Base-by-base conservation (phyloP, 225 moss, liverwort and hornwort species). In the Pleurozium schreberi region DNA sequence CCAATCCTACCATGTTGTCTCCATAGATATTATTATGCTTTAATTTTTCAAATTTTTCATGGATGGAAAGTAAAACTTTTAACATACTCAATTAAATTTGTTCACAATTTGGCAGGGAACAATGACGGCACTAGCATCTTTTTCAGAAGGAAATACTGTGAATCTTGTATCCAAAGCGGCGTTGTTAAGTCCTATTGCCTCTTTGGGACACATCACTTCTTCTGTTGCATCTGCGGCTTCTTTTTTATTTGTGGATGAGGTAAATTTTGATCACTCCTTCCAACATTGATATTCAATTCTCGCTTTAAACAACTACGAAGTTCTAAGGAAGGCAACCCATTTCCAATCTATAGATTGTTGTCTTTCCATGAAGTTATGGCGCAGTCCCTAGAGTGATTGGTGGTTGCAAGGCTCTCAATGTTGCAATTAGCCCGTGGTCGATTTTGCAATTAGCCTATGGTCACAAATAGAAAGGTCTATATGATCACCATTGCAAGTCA, bases 81-180 rank as follows among this genome's bases (percentile, higher is more conserved):
- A 31, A 30, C 17, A 8, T 58, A 9, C 38, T 77, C 58, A 67
- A 30, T 30, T 30, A 62, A 52, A 66, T 67, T 53, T 68, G 30
- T 38, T 18, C 31, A n/a, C 67, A 64, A 67, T 84, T 65, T 77
- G 79, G 60, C 91, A 95, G 95, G 95, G 93, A 82, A 88, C 95
- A 38, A 95, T 93, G 93, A 94, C 93, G 21, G 93, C 93, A 36
- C 90, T 95, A 11, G 95, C 95, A 15, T 82, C 91, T 11, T 92
- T 95, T 86, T 93, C 93, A 8, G 52, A 94, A 66, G 95, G 93
- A 42, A 60, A 86, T 5, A 94, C 91, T 3, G 90, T 85, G 78
- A 94, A 85, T 57, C 75, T 93, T 8, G 90, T 95, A 10, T 85
- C 93, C 0, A 93, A 93, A 88, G 95, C 91, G 4, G 93, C 93